These are phyloP conservation scores for Thalassiosira mediterranea DNA, from an alignment of 352 stramenopile species.

Conservation along the genomic window DNA sequence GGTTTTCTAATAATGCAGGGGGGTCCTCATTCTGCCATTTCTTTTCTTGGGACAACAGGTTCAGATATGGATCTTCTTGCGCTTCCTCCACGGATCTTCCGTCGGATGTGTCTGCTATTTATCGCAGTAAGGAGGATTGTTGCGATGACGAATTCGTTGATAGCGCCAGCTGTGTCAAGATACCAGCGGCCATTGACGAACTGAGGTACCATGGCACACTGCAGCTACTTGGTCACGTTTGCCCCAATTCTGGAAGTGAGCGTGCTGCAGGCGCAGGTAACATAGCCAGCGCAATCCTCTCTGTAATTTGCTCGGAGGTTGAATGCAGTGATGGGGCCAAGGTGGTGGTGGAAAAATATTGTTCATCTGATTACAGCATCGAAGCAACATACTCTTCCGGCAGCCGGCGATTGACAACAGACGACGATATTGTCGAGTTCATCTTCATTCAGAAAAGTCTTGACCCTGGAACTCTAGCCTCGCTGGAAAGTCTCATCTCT, in stretches of 20 bases:
- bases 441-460: constrained; percentile 19
- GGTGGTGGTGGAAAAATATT: constrained; percentile 37
- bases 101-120: constrained; percentile 3
- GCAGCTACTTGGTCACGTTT: constrained; percentile 12
- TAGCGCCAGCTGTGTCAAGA: constrained; percentile 9
- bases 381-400: constrained; percentile 8
- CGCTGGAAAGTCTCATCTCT: constrained; percentile 19
- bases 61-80: constrained; percentile 20
- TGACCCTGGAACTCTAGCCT: background rate
- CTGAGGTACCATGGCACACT: constrained; percentile 29
- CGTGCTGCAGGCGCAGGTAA: constrained; percentile 5
- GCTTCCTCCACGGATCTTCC: constrained; percentile 15
- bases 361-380: constrained; percentile 9
- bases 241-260: constrained; percentile 15
- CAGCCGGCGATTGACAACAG: background rate
- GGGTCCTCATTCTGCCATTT: background rate
- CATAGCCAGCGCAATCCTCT: constrained; percentile 21
- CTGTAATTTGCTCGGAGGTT: constrained; percentile 8
- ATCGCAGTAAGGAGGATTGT: constrained; percentile 25
- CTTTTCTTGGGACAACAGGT: no score
- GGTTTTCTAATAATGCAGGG: background rate
- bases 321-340: constrained; percentile 18
- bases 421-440: constrained; percentile 39
- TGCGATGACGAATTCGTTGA: constrained; percentile 15
- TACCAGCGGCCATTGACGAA: constrained; percentile 2